Evolutionary conservation across 495 filamentous ascomycete species (phyloP).

Genomic region (Aspergillus bridgeri): DNA sequence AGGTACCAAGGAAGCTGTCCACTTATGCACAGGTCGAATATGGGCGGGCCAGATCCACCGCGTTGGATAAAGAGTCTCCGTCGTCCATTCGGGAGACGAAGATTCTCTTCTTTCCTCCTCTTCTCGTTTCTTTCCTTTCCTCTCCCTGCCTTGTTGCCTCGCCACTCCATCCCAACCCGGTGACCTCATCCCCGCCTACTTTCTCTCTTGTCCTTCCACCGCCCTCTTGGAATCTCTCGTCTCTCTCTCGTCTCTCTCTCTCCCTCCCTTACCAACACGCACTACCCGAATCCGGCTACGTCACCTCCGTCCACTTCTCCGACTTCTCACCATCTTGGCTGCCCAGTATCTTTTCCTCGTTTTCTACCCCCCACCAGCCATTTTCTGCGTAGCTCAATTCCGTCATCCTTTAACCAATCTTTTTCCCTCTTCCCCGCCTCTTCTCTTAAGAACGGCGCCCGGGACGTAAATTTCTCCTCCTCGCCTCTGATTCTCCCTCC

Average conservation of each 20-base stretch:
- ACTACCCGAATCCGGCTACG: slow-evolving; percentile 21
- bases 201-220: slow-evolving; percentile 8
- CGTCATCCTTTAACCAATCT: slow-evolving; percentile 11
- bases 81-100: slow-evolving; percentile 4
- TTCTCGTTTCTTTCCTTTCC: slow-evolving; percentile 3
- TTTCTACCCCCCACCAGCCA: slow-evolving; percentile 12
- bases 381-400: slow-evolving; percentile 17
- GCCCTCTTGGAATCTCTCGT: slow-evolving; percentile 1
- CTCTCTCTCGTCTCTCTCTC: not conserved
- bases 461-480: slow-evolving; percentile 17
- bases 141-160: not conserved
- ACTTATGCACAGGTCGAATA: slow-evolving; percentile 7
- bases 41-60: slow-evolving; percentile 12
- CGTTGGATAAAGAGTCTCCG: slow-evolving; percentile 14
- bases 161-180: slow-evolving; percentile 18
- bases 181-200: slow-evolving; percentile 16
- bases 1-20: not conserved
- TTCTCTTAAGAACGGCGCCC: slow-evolving; percentile 13
- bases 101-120: slow-evolving; percentile 3
- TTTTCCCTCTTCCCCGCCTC: slow-evolving; percentile 7
- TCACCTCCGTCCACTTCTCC: slow-evolving; percentile 23
- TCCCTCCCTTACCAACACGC: not conserved
- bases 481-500: slow-evolving; percentile 10
- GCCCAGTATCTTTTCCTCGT: slow-evolving; percentile 13
- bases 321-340: slow-evolving; percentile 16